A percentile compares a stretch with the other conserved stretches of the same genome.
Conservation (phyloP, 179 eudicot genomes). For the Gypsophila paniculata region DNA sequence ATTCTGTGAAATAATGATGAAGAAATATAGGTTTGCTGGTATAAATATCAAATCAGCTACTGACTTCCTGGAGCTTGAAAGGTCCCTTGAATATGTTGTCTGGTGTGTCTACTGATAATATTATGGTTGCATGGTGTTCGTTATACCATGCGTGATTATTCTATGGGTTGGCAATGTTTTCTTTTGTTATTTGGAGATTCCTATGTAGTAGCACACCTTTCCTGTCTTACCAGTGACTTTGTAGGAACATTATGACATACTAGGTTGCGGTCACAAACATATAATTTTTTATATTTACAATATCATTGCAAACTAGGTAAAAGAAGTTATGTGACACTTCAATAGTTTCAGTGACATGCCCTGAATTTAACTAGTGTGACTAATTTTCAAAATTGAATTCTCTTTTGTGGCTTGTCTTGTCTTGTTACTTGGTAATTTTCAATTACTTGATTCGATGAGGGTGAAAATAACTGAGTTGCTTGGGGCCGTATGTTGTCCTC, state of each 20-base stretch:
- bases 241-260: neutral
- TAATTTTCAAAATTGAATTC: too few relatives aligned
- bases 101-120: neutral
- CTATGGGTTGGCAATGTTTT: neutral
- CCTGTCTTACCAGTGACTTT: neutral
- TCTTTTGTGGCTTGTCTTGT: neutral
- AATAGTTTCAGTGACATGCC: neutral
- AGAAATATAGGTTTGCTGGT: conserved; percentile 3
- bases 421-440: neutral
- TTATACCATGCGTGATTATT: neutral
- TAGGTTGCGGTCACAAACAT: neutral
- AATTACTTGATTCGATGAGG: too few relatives aligned
- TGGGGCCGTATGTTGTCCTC: neutral
- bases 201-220: neutral
- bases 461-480: neutral
- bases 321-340: neutral
- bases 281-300: neutral
- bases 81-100: neutral
- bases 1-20: neutral
- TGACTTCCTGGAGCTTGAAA: neutral
- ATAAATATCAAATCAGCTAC: neutral
- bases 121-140: neutral
- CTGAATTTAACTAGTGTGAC: neutral
- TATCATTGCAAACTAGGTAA: neutral
- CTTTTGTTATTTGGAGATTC: too few relatives aligned